Base-by-base conservation (phyloP, 2,329 filamentous ascomycete species). In the Paecilomyces dactylethromorphus region DNA sequence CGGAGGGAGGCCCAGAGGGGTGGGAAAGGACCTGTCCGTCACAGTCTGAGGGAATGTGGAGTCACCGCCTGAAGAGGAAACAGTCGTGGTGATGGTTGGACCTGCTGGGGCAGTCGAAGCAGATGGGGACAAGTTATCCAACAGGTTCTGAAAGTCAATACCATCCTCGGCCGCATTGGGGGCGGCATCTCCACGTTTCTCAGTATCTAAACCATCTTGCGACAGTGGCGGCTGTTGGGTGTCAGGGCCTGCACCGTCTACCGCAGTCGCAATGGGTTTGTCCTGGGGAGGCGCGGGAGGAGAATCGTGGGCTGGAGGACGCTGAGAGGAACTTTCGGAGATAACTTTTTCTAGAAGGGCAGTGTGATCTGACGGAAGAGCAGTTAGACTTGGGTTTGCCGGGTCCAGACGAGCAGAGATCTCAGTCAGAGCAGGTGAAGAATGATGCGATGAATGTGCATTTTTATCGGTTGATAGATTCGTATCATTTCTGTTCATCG, bases 141-240 rank as follows among this genome's bases (percentile, higher is more conserved):
- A 73, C 58, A 81, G 67, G 58, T 72, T 76, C 67, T 80, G 78
- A 64, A 78, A 78, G 66, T 79, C 76, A 66, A 80, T 75, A 60
- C 76, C 78, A 57, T 68, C 69, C 62, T 74, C 69, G 59, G 63
- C 63, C 59, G 62, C 59, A 55, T 61, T 61, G 56, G 63, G 49
- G 11, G 60, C 63, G 52, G 54, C 63, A 62, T 67, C 59, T 26
- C 63, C 62, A 52, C 56, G 53, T 57, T 67, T 63, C 57, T 64
- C 65, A 56, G 60, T 31, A 59, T 68, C 64, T 68, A 69, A 58
- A 59, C 62, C 66, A 56, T 65, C 58, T 35, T 65, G 62, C 57
- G 63, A 55, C 54, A 60, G 59, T 35, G 66, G 56, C 55, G 62
- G 61, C 54, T 61, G 60, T 35, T 61, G 51, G 62, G 65, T 65